Base-by-base conservation (phyloP, 202 grass and related monocot species). In the Dendrocalamus latiflorus region DNA sequence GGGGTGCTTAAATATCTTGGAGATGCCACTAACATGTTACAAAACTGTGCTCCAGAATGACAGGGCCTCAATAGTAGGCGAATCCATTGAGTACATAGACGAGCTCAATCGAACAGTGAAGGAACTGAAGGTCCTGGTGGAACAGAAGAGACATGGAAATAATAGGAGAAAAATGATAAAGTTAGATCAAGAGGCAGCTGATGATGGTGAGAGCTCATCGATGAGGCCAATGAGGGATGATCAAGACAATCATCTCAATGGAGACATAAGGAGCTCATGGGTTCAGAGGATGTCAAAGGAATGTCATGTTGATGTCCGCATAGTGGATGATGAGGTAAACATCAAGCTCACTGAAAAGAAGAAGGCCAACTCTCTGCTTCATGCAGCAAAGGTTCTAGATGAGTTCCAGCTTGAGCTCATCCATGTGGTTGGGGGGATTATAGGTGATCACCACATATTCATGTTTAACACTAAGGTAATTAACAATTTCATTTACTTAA, bases 381-480 rank as follows among this genome's bases (percentile, higher is more conserved):
- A 83, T 80, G 88, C 80, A 20, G 86, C 94, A 37, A 92, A 87
- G 70, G 91, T 84, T 58, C 64, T 97, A 18, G 88, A 97, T 17
- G 94, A 94, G 62, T 85, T 97, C 80, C 81, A 90, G 65, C 83
- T 97, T 38, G 90, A 94, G 36, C 81, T 92, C 24, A 81, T 90
- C 81, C 91, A 97, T 84, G 86, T 80, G 14, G 83, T 89, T 6
- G 90, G 91, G 4, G 94, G 90, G 18, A 92, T 61, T 77, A 92
- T 97, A 68, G 94, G 94, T 62, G 94, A 94, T 61, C 94, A 94
- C 77, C 77, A 92, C 58, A 91, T 94, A 88, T 92, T 94, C 85
- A 92, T 97, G 91, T 92, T 97, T 77, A 97, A 92, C 68, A 92
- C 90, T 26, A 97, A 97, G 94, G 94, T 97, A 50, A 83, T 55